Base-by-base conservation (phyloP, 768 basidiomycete species). In the Naematelia encephala region DNA sequence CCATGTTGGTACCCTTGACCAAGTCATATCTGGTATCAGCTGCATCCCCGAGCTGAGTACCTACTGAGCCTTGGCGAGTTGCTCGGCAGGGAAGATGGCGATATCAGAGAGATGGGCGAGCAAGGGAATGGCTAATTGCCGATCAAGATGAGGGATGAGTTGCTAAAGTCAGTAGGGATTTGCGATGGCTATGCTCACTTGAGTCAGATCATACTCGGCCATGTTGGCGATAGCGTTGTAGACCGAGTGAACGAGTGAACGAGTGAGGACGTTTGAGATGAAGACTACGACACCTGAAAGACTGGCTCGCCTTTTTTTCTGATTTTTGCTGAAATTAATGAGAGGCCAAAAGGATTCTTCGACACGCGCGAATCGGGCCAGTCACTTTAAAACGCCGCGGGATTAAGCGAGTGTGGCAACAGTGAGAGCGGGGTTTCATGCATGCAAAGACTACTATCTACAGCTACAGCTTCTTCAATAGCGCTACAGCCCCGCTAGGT, bases 1-100 rank as follows among this genome's bases (percentile, higher is more conserved):
- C 87, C 93, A 98, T 97, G 78, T 99, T 97, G 47, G 96, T 99
- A 62, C 87, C 90, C 75, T 91, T 94, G 56, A 91, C 90, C 54
- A 98, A 86, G 72, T 97, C 92, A 87, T 96, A 94, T 47, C 72
- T 74, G 48, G 16, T 14, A 34, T 26, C 23, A 14, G 26, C 27
- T 3, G 27, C 8, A 45, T 3, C 4, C 8, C 28, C 34, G 8
- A 39, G 8, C 34, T 29, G 11, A 45, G 16, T 44, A 68, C 68
- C 58, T 51, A 74, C 80, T 97, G 94, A 34, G 96, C 94, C 42
- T 85, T 80, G 58, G 86, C 85, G 57, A 98, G 84, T 67, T 98
- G 85, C 43, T 88, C 82, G 21, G 82, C 81, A 1, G 90, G 82
- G 77, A 92, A 97, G 42, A 89, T 78, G 16, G 63, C 65, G 21